These are phyloP conservation scores for Pinus taeda DNA, from an alignment of 75 land plant genomes.

Conservation along the genomic window DNA sequence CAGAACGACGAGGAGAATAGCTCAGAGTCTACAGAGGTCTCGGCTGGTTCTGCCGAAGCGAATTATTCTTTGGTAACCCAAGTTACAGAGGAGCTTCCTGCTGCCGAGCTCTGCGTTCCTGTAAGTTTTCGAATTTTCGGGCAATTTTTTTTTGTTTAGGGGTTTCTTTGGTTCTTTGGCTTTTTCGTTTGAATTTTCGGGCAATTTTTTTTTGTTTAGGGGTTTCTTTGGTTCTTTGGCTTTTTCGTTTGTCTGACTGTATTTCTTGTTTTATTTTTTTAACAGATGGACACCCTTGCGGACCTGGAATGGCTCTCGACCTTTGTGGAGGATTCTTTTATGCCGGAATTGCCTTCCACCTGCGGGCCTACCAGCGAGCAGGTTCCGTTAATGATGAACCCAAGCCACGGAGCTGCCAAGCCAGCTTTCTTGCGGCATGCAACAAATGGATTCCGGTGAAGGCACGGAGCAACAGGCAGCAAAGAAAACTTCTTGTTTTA, in stretches of 20 bases:
- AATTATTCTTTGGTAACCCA: neutral
- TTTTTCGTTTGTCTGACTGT: neutral
- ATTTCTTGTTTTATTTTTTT: neutral
- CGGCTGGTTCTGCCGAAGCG: neutral
- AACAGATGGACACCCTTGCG: slow-evolving; percentile 33
- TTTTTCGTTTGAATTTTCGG: neutral
- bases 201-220: neutral
- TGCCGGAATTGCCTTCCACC: slow-evolving; percentile 3
- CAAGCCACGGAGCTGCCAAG: neutral
- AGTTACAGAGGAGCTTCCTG: slow-evolving; percentile 5
- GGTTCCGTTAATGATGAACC: slow-evolving; percentile 7
- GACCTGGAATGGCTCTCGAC: slow-evolving; percentile 44
- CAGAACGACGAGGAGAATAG: neutral
- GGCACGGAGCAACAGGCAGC: slow-evolving; percentile 18
- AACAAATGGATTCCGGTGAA: neutral
- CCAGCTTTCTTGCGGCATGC: slow-evolving; percentile 12
- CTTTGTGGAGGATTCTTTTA: slow-evolving; percentile 39
- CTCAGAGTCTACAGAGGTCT: neutral
- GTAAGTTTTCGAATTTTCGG: slow-evolving; percentile 1
- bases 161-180: neutral
- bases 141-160: neutral
- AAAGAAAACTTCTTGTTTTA: no score
- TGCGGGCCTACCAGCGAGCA: neutral
- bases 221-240: neutral
- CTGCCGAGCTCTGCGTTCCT: slow-evolving; percentile 29